Evolutionary conservation across 2,329 filamentous ascomycete genomes (phyloP).

Genomic region (Immersiporthe knoxdaviesiana): DNA sequence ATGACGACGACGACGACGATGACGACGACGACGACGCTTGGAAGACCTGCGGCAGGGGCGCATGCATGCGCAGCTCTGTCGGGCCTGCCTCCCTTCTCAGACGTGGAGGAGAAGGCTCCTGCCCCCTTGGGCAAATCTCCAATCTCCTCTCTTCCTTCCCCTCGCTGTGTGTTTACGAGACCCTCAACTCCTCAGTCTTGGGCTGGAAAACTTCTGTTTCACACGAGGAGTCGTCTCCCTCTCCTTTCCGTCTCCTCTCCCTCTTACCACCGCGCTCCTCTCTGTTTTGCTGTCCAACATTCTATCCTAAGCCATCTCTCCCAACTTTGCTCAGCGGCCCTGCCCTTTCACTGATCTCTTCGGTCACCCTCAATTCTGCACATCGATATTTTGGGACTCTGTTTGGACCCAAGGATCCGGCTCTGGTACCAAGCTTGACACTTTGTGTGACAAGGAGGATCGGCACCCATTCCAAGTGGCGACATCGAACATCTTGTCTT

Average conservation of each 20-base stretch:
- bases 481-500: background rate
- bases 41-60: background rate
- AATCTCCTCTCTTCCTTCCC: constrained; percentile 17
- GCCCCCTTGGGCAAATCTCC: background rate
- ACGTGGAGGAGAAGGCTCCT: constrained; percentile 11
- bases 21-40: background rate
- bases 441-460: background rate
- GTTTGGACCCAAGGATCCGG: background rate
- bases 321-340: background rate
- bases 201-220: background rate
- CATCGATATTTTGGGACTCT: background rate
- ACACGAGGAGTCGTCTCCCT: background rate
- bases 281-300: background rate
- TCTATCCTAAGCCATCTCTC: background rate
- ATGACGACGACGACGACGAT: background rate
- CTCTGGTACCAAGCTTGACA: background rate
- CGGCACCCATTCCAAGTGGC: background rate
- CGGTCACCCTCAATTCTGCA: background rate
- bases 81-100: constrained; percentile 15
- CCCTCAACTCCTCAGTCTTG: background rate
- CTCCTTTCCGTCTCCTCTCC: background rate
- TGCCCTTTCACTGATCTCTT: background rate
- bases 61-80: constrained; percentile 1
- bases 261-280: too few species aligned
- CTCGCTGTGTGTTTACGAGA: background rate